phyloP scores from a whole-genome alignment of 768 basidiomycete species.

The Pisolithus sp. region DNA sequence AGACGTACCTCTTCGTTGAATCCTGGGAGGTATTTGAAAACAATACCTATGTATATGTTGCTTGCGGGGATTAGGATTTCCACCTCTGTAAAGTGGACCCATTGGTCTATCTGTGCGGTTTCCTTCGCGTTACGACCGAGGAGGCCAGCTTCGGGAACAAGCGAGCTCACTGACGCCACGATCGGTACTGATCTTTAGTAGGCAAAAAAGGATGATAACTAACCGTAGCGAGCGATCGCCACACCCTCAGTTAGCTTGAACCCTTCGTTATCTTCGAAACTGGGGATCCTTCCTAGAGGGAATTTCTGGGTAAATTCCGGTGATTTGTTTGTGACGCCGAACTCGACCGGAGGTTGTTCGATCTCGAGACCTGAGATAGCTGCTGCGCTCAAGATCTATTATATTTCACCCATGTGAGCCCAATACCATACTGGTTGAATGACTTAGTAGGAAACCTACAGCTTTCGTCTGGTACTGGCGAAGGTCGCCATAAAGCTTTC shows the following conservation, averaged over 20 bases:
- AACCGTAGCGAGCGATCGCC: constrained; percentile 15
- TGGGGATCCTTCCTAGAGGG: constrained; percentile 13
- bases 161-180: neutral
- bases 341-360: constrained; percentile 1
- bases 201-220: no score
- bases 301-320: constrained; percentile 8
- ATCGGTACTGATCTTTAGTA: neutral
- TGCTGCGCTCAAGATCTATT: constrained; percentile 18
- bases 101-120: constrained; percentile 13
- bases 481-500: no score
- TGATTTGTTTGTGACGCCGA: constrained; percentile 7
- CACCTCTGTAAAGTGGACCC: constrained; percentile 14
- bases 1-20: neutral
- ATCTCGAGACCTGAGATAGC: constrained; percentile 12
- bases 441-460: no score
- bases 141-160: constrained; percentile 10
- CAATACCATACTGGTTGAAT: no score
- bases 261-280: constrained; percentile 13
- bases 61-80: constrained; percentile 3
- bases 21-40: neutral
- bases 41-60: neutral
- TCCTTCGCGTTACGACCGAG: constrained; percentile 9
- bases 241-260: constrained; percentile 12
- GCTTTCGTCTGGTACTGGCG: no score
- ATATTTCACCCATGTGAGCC: no score